Conservation (phyloP, 768 basidiomycete species). For the Termitomyces titanicus region DNA sequence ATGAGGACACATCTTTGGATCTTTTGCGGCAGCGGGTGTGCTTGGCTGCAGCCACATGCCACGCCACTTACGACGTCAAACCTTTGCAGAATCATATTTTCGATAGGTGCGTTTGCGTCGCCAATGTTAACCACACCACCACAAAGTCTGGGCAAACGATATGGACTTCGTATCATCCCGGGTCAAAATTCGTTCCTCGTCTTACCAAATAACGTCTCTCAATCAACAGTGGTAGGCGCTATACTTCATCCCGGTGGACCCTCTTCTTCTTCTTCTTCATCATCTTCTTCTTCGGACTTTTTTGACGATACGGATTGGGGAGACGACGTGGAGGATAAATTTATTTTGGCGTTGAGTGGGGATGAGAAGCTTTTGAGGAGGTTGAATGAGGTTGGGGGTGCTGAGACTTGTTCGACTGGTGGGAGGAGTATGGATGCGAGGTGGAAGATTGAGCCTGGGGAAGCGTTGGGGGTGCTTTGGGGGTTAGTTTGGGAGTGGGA, state of each 20-base stretch:
- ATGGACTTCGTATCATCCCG: constrained; percentile 79
- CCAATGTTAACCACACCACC: too few relatives aligned
- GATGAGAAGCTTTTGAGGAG: constrained; percentile 79
- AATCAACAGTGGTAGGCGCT: constrained; percentile 80
- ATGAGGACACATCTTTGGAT: too few relatives aligned
- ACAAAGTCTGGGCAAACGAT: constrained; percentile 71
- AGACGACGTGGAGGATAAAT: constrained; percentile 39
- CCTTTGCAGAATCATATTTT: too few relatives aligned
- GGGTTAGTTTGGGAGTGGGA: neutral
- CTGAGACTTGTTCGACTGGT: constrained; percentile 70
- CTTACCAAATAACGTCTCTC: constrained; percentile 77
- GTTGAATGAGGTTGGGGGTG: constrained; percentile 68
- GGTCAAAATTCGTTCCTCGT: constrained; percentile 79
- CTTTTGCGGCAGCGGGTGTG: too few relatives aligned
- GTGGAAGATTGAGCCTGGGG: constrained; percentile 51
- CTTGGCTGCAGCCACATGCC: too few relatives aligned
- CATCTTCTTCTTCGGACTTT: too few relatives aligned
- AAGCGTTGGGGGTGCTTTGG: constrained; percentile 17
- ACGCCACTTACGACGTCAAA: too few relatives aligned
- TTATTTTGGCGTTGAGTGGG: constrained; percentile 62
- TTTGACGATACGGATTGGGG: too few relatives aligned
- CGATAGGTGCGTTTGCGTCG: too few relatives aligned
- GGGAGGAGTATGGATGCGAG: constrained; percentile 75
- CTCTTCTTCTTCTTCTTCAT: too few relatives aligned
- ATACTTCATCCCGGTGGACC: constrained; percentile 66